Percentiles rank a stretch among this genome's conserved stretches.
Conservation (phyloP, 805 yeast genomes). For the Starmerella davenportii region DNA sequence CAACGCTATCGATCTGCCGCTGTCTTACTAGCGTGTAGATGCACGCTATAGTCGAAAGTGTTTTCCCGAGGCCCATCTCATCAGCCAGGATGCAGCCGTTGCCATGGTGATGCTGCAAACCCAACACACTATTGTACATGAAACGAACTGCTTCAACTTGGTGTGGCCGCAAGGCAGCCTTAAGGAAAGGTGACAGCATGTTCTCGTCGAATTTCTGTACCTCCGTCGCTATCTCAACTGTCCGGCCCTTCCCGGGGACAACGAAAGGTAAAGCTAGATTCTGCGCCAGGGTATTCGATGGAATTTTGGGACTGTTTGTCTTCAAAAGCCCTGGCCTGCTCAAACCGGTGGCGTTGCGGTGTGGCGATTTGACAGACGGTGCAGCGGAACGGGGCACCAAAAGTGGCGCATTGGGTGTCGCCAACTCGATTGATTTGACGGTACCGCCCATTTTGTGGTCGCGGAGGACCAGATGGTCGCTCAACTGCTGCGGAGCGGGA, state of each 20-base stretch:
- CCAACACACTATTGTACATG: slow-evolving; percentile 68
- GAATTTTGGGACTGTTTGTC: too few species aligned
- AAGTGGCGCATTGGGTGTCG: neutral
- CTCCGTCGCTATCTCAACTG: neutral
- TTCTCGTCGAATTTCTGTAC: neutral
- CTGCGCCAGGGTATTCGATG: neutral
- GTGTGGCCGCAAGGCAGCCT: slow-evolving; percentile 47
- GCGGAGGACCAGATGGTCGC: neutral
- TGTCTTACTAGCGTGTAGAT: slow-evolving; percentile 61
- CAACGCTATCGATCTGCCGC: slow-evolving; percentile 32
- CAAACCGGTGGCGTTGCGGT: neutral
- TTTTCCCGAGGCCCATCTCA: slow-evolving; percentile 93
- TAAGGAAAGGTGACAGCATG: slow-evolving; percentile 14
- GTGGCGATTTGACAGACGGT: too few species aligned
- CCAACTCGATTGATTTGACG: neutral
- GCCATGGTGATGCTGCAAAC: slow-evolving; percentile 30
- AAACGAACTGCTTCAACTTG: slow-evolving; percentile 73
- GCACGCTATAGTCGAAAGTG: slow-evolving; percentile 65
- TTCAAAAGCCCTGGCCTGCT: neutral
- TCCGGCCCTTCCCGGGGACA: neutral
- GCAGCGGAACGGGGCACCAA: too few species aligned
- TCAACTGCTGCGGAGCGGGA: neutral
- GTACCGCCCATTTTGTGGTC: neutral
- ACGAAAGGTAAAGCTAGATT: neutral
- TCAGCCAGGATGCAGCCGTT: slow-evolving; percentile 83